Evolutionary conservation across 164 flowering plant genomes (phyloP).

Genomic region (Stephania japonica): DNA sequence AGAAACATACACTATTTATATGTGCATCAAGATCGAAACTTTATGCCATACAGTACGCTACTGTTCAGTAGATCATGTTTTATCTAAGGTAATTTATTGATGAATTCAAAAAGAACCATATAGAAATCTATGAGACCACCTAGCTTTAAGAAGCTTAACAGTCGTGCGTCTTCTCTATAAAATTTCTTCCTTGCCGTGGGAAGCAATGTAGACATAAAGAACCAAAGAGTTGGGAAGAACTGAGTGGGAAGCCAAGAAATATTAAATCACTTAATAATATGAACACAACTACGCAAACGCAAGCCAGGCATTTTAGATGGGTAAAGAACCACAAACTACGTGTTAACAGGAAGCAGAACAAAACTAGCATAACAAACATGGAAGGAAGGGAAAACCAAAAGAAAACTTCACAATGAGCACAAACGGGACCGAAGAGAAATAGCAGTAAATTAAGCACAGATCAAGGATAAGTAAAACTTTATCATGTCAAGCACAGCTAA

Average conservation of each 20-base stretch:
- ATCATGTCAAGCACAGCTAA: constrained; percentile 3
- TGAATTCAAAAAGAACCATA: not conserved
- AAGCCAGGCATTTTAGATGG: not conserved
- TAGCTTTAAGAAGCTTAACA: not conserved
- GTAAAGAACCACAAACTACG: not conserved
- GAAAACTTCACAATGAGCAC: not conserved
- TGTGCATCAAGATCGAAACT: not conserved
- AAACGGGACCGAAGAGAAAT: not conserved
- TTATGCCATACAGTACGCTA: not conserved
- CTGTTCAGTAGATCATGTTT: not conserved
- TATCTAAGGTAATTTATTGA: not conserved
- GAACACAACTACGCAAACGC: not conserved
- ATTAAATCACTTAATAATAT: not conserved
- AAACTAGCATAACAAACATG: not conserved
- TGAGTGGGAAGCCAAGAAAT: not conserved
- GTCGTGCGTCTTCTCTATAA: too few species aligned
- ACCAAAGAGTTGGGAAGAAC: not conserved
- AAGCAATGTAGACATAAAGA: not conserved
- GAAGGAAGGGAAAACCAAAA: not conserved
- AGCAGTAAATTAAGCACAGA: not conserved
- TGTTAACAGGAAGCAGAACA: not conserved
- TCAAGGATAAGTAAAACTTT: not conserved
- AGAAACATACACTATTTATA: not conserved
- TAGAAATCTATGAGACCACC: not conserved
- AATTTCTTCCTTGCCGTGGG: too few species aligned